Base-by-base conservation (phyloP, 352 stramenopile genomes). In the Globisporangium radiosum region DNA sequence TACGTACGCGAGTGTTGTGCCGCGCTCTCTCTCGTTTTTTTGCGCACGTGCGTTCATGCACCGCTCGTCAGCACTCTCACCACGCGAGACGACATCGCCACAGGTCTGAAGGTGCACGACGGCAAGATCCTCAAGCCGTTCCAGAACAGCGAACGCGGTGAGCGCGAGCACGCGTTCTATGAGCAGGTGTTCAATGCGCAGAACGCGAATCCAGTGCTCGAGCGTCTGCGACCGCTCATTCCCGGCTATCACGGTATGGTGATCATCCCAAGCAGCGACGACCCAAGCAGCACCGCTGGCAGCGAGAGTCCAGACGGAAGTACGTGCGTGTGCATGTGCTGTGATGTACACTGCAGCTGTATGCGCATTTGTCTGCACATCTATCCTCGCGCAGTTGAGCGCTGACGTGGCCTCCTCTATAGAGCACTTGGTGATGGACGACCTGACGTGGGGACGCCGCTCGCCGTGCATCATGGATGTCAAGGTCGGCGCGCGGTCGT, bases 401-500 rank as follows among this genome's bases (percentile, higher is more conserved):
- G 25, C 25, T 33, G 25, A 33, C 25, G 25, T 33, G 25, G 25
- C 25, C 25, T 33, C 5, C 11, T 53, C 38, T 3, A 10, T 53
- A 92, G 82, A 87, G 47, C 96, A 96, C 69, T 68, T 99, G 15
- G 64, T 87, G 39, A 70, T 99, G 37, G 75, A 96, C 52, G 88
- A 98, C 65, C 59, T 98, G 19, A 97, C 91, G n/a, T 72, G 58
- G 51, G 78, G 73, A 9, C 92, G 93, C 44, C 19, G 52, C 19
- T 81, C 83, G 65, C 92, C 96, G 9, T 98, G 92, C 69, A 86
- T 98, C 52, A 97, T 99, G 76, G 96, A 99, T 72, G 78, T 99
- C 52, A 99, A 99, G 77, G 95, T 98, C 64, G 96, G 96, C 49
- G 93, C 80, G 42, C 77, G 87, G 65, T 97, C 95, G n/a, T 98